Evolutionary conservation across 139 green algal species (phyloP), one percentile per base, ranked within the genome.

Genomic region (Edaphochlamys debaryana): DNA sequence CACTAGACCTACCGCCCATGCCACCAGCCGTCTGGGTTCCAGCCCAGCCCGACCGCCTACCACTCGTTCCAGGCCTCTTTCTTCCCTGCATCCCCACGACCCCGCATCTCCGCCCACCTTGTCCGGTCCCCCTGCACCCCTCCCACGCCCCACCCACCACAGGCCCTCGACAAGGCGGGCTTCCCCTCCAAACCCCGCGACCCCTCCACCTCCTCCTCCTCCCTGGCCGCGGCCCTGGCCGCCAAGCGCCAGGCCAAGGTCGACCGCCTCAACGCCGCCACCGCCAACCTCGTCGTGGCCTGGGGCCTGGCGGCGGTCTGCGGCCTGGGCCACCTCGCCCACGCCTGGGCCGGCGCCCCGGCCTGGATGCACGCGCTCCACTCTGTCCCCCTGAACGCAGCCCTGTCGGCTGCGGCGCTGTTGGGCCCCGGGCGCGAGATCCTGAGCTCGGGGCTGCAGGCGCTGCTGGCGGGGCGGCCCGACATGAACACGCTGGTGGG

Each of bases 401-500:
- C 87, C 15, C 88, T 99, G 42, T 96, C 95, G 13, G 91, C 91
- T 15, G 82, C 92, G 32, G 95, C 95, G 9, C 81, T 98, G 60
- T 75, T 98, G 30, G 95, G 92, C 20, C 92, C 92, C 1, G 92
- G 89, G 11, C 68, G 90, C 29, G 87, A 93, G 22, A 94, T 95
- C 80, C 79, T 95, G n/a, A 56, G 79, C 32, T 72, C 38, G 67
- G 92, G 92, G 22, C 56, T 85, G 25, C 36, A 66, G 29, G 84
- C 91, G 11, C 89, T 98, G 63, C 34, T 64, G 45, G 67, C 85
- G 19, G 91, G 93, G 23, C 87, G 92, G 29, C 97, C 97, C 0
- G 97, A 99, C 91, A 99, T 99, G 97, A 98, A 99, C 94, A 96
- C 91, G 40, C 94, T 99, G n/a, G 97, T 99, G 40, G 93, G 88